These are phyloP conservation scores for Alternaria angustiovoidea DNA, from an alignment of 2,329 filamentous ascomycete genomes.

Conservation along the genomic window DNA sequence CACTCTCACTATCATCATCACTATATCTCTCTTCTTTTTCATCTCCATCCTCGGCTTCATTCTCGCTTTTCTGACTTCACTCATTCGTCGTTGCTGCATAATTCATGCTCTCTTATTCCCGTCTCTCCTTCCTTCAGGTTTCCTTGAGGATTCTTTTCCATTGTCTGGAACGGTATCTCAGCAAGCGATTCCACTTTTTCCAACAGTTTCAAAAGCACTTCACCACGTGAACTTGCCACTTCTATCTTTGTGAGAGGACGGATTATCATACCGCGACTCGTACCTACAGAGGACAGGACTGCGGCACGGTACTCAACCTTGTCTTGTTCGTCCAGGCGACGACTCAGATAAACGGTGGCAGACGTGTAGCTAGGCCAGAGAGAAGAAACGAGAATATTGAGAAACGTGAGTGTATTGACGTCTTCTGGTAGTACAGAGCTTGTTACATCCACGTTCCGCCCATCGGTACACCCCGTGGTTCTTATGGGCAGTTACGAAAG, in stretches of 20 bases:
- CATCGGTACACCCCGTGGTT: not conserved
- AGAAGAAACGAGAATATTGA: not conserved
- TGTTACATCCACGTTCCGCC: not conserved
- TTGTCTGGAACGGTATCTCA: not conserved
- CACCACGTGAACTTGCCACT: not conserved
- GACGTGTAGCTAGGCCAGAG: not conserved
- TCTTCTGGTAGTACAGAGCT: not conserved
- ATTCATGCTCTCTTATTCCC: too few relatives aligned
- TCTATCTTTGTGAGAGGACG: not conserved
- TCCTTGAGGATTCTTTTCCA: too few relatives aligned
- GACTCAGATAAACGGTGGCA: not conserved
- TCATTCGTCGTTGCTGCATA: too few relatives aligned
- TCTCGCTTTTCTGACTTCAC: too few relatives aligned
- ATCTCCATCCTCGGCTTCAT: too few relatives aligned
- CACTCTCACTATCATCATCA: too few relatives aligned
- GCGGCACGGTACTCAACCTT: too few relatives aligned
- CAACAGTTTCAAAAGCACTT: not conserved
- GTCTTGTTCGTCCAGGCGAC: too few relatives aligned
- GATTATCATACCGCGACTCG: too few relatives aligned
- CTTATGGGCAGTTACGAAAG: not conserved
- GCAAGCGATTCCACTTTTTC: not conserved
- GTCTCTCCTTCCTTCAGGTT: too few relatives aligned
- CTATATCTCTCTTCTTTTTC: too few relatives aligned
- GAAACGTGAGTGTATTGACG: not conserved
- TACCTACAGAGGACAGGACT: too few relatives aligned